Evolutionary conservation across 2,329 filamentous ascomycete genomes (phyloP).

Genomic region (Boeremia exigua): DNA sequence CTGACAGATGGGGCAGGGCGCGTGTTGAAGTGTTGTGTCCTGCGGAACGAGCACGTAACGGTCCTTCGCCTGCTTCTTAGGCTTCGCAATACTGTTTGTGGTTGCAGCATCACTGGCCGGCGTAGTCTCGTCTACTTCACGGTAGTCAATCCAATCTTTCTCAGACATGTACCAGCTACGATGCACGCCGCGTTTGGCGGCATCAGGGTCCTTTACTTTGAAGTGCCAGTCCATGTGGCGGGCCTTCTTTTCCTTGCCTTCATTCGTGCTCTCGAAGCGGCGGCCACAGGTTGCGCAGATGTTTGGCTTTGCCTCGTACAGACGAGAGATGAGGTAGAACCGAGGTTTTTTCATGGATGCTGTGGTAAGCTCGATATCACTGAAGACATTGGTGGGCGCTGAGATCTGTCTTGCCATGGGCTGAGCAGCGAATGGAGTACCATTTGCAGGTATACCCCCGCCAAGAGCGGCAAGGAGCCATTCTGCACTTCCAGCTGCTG

Average conservation of each 20-base stretch:
- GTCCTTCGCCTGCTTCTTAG: constrained; percentile 62
- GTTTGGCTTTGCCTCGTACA: constrained; percentile 83
- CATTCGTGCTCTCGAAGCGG: constrained; percentile 77
- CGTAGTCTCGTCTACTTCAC: constrained; percentile 74
- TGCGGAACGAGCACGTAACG: constrained; percentile 86
- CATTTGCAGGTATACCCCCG: constrained; percentile 34
- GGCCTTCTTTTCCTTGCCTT: constrained; percentile 84
- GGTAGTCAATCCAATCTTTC: constrained; percentile 89
- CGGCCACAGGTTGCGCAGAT: constrained; percentile 92
- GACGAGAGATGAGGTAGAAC: constrained; percentile 71
- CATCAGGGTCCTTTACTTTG: constrained; percentile 86
- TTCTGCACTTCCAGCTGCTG: constrained; percentile 29
- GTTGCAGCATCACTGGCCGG: constrained; percentile 38
- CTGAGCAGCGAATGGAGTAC: constrained; percentile 32
- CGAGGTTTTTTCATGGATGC: constrained; percentile 77
- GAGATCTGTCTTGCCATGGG: constrained; percentile 37
- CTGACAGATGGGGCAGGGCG: constrained; percentile 90
- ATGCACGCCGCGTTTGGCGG: constrained; percentile 83
- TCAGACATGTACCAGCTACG: constrained; percentile 96
- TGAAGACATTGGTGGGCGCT: constrained; percentile 48
- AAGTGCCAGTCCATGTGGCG: constrained; percentile 99
- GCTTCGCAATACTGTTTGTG: constrained; percentile 47
- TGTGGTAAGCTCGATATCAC: constrained; percentile 66
- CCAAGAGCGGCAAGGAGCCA: constrained; percentile 45
- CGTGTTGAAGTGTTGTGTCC: constrained; percentile 74